phyloP scores from a whole-genome alignment of 2,329 filamentous ascomycete species.

The Neurospora sp. region DNA sequence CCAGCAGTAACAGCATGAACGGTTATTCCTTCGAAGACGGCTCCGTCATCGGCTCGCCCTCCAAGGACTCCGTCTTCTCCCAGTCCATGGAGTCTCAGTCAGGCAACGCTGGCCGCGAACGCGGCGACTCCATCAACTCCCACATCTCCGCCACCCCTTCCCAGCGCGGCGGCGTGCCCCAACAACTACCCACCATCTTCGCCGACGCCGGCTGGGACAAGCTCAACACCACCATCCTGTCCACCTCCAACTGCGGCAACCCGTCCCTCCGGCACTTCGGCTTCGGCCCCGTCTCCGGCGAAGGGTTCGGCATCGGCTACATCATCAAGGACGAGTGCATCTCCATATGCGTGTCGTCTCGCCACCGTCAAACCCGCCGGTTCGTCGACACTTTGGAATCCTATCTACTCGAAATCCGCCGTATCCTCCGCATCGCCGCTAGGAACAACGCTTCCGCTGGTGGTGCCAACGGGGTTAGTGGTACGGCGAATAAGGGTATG shows the following conservation, averaged over 20 bases:
- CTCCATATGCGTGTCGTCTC: slow-evolving; percentile 84
- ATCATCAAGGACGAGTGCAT: slow-evolving; percentile 95
- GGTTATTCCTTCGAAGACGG: slow-evolving; percentile 43
- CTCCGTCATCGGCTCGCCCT: slow-evolving; percentile 41
- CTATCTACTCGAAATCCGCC: slow-evolving; percentile 84
- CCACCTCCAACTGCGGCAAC: slow-evolving; percentile 98
- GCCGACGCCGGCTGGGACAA: slow-evolving; percentile 87
- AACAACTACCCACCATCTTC: slow-evolving; percentile 68
- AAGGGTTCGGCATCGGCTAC: slow-evolving; percentile 96
- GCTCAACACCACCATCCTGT: slow-evolving; percentile 87
- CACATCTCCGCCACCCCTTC: slow-evolving; percentile 24
- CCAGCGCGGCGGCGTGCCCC: slow-evolving; percentile 24
- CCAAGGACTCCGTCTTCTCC: slow-evolving; percentile 39
- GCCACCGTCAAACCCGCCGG: slow-evolving; percentile 85
- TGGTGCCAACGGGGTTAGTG: neutral
- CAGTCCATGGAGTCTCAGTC: slow-evolving; percentile 27
- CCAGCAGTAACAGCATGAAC: slow-evolving; percentile 45
- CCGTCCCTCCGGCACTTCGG: slow-evolving; percentile 91
- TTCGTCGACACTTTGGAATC: slow-evolving; percentile 84
- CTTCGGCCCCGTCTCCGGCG: slow-evolving; percentile 86
- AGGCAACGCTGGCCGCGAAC: slow-evolving; percentile 25
- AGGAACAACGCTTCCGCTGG: slow-evolving; percentile 19
- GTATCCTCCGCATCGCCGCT: slow-evolving; percentile 63
- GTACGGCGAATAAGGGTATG: neutral
- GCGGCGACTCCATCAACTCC: slow-evolving; percentile 47